These are phyloP conservation scores for Xenoacremonium recifei DNA, from an alignment of 2,329 filamentous ascomycete genomes.

Conservation along the genomic window DNA sequence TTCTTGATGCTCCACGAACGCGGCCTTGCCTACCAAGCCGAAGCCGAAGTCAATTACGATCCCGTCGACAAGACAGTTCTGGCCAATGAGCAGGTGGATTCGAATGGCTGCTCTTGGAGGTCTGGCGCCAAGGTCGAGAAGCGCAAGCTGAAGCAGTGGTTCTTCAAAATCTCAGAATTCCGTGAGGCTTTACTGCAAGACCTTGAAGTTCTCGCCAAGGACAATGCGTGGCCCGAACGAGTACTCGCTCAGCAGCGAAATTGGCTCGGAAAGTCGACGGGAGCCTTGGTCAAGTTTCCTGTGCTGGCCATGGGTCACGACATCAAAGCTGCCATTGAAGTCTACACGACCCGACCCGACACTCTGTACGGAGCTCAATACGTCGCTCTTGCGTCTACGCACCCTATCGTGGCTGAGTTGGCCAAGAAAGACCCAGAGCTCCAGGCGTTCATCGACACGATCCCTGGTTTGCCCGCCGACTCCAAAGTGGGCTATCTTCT, in stretches of 20 bases:
- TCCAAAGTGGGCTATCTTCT: conserved; percentile 69
- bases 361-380: conserved; percentile 88
- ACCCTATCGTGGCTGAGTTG: conserved; percentile 64
- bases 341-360: conserved; percentile 83
- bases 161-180: conserved; percentile 79
- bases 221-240: conserved; percentile 75
- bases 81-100: conserved; percentile 91
- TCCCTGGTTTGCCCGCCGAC: conserved; percentile 54
- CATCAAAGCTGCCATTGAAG: conserved; percentile 54
- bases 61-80: conserved; percentile 86
- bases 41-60: conserved; percentile 87
- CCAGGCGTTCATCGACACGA: conserved; percentile 64
- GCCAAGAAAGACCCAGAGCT: conserved; percentile 61
- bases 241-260: conserved; percentile 83
- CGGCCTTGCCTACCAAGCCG: conserved; percentile 78
- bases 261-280: conserved; percentile 80
- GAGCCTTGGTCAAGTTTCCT: conserved; percentile 70
- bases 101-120: conserved; percentile 81
- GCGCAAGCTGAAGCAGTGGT: conserved; percentile 81
- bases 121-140: conserved; percentile 84
- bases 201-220: conserved; percentile 61
- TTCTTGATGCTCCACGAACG: conserved; percentile 75
- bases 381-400: conserved; percentile 71
- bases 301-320: conserved; percentile 46
- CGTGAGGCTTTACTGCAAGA: conserved; percentile 71